Evolutionary conservation across 2,329 filamentous ascomycete genomes (phyloP).

Genomic region (Fusarium pseudoanthophilum): DNA sequence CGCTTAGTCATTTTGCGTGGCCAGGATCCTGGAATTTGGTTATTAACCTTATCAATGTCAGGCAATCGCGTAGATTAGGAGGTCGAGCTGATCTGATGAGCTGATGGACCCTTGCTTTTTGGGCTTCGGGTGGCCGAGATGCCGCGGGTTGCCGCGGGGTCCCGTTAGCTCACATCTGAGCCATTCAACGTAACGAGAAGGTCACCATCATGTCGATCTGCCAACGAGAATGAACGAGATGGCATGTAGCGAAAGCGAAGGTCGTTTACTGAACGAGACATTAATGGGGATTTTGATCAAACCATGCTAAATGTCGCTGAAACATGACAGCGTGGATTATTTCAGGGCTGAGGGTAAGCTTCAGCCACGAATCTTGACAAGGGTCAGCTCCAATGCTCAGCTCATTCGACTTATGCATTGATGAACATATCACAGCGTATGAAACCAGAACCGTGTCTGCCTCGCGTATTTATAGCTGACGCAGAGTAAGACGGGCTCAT

Average conservation of each 20-base stretch:
- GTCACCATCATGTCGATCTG: not conserved
- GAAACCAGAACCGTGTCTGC: not conserved
- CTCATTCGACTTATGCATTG: not conserved
- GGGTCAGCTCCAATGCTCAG: not conserved
- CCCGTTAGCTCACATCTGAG: not conserved
- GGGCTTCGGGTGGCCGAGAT: not conserved
- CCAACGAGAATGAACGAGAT: not conserved
- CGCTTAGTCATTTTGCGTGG: too few species aligned
- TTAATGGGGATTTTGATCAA: accelerated
- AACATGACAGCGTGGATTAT: not conserved
- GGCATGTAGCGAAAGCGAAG: not conserved
- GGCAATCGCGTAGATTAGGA: not conserved
- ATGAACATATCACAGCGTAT: not conserved
- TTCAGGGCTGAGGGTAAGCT: not conserved
- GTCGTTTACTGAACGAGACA: not conserved
- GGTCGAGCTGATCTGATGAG: not conserved
- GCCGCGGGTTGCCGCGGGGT: not conserved
- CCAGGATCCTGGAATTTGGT: not conserved
- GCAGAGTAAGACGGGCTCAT: not conserved
- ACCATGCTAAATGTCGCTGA: not conserved
- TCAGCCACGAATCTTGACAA: not conserved
- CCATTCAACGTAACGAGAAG: not conserved
- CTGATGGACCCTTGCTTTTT: not conserved
- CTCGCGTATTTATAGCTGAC: not conserved
- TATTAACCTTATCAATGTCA: not conserved